These are phyloP conservation scores for Tubosaeta sp. DNA, from an alignment of 768 basidiomycete genomes.

Conservation along the genomic window DNA sequence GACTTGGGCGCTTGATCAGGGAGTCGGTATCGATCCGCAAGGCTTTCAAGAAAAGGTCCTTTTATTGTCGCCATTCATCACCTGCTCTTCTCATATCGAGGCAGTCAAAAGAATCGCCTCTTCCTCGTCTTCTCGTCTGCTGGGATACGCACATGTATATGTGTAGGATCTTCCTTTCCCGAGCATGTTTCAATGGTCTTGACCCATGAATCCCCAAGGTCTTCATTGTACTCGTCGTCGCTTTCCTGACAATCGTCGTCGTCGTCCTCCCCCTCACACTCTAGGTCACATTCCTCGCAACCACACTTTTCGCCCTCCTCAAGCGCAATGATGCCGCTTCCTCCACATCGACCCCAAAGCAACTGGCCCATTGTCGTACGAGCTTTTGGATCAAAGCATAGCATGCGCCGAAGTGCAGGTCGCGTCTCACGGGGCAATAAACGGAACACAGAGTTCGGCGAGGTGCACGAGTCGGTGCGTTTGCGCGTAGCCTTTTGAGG, in stretches of 20 bases:
- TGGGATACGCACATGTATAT: constrained; percentile 70
- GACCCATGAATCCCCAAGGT: constrained; percentile 88
- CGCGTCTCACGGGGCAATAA: constrained; percentile 92
- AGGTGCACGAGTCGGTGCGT: constrained; percentile 23
- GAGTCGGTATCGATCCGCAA: constrained; percentile 10
- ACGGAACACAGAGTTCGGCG: constrained; percentile 87
- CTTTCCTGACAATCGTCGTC: constrained; percentile 29
- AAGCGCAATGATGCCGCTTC: constrained; percentile 56
- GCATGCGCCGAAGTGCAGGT: constrained; percentile 87
- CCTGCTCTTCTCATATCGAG: neutral
- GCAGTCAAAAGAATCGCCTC: constrained; percentile 63
- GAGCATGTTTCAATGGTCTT: constrained; percentile 70
- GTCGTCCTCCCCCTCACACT: constrained; percentile 41
- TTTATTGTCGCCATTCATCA: neutral
- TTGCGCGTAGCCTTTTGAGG: constrained; percentile 37
- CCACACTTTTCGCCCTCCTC: constrained; percentile 50
- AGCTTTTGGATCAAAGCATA: constrained; percentile 81
- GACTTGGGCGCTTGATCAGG: constrained; percentile 7
- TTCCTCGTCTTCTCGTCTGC: constrained; percentile 72
- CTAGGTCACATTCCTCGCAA: constrained; percentile 44
- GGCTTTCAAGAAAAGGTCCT: constrained; percentile 1
- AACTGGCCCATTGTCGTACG: constrained; percentile 93
- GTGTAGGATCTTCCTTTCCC: constrained; percentile 41
- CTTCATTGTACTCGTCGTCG: constrained; percentile 51
- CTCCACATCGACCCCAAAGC: constrained; percentile 74